Percentiles rank a stretch among this genome's conserved stretches.
phyloP scores from a whole-genome alignment of 2,329 filamentous ascomycete species.

The Knoxdaviesia proteae region DNA sequence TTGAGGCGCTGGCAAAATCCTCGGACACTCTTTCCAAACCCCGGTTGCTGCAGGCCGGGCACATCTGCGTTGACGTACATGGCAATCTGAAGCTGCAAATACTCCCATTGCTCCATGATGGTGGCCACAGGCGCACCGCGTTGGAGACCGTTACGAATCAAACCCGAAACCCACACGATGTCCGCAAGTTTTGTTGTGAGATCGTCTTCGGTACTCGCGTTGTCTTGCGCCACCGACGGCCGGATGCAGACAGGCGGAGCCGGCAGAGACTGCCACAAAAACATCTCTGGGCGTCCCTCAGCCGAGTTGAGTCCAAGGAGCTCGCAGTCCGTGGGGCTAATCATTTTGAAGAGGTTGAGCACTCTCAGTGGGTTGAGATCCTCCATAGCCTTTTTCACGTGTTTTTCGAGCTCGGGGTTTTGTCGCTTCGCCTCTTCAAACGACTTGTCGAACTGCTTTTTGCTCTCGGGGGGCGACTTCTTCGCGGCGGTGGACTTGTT shows the following conservation, averaged over 20 bases:
- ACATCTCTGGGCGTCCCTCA: constrained; percentile 84
- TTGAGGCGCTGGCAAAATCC: constrained; percentile 92
- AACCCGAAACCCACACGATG: constrained; percentile 78
- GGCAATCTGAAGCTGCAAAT: constrained; percentile 80
- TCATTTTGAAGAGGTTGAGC: constrained; percentile 76
- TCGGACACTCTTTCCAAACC: constrained; percentile 71
- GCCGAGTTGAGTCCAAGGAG: constrained; percentile 70
- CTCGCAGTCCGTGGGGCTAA: constrained; percentile 72
- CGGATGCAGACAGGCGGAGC: constrained; percentile 87
- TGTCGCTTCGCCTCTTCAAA: constrained; percentile 60
- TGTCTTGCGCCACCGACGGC: constrained; percentile 84
- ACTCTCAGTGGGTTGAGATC: constrained; percentile 81
- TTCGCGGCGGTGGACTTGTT: constrained; percentile 74
- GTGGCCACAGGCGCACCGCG: constrained; percentile 72
- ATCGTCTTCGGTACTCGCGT: constrained; percentile 86
- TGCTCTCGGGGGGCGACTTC: constrained; percentile 65
- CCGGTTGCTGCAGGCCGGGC: constrained; percentile 73
- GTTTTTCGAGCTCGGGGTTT: constrained; percentile 72
- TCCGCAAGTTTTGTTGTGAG: constrained; percentile 93
- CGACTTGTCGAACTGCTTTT: constrained; percentile 67
- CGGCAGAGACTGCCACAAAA: constrained; percentile 91
- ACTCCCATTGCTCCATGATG: constrained; percentile 98
- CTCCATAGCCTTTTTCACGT: constrained; percentile 79
- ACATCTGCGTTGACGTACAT: constrained; percentile 98
- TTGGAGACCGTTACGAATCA: constrained; percentile 63